A percentile compares a stretch with the other conserved stretches of the same genome.
phyloP scores from a whole-genome alignment of 768 basidiomycete species.

The Mrakia gelida region DNA sequence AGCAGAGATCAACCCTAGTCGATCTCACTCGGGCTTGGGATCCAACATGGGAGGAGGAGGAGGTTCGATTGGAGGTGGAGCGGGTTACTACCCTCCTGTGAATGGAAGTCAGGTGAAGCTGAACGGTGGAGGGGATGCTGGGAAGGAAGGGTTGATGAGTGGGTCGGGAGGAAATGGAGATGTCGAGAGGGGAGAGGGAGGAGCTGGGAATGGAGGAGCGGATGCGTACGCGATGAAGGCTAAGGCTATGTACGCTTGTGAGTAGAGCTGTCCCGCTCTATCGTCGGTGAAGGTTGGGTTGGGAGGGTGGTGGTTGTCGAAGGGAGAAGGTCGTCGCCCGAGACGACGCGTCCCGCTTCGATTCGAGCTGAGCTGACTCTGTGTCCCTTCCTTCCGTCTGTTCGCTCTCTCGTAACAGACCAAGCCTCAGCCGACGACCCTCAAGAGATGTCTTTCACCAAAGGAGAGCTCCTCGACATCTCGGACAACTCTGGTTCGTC shows the following conservation, averaged over 20 bases:
- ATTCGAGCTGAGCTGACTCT: not conserved
- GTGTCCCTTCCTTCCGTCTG: conserved; percentile 18
- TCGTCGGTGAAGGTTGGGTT: not conserved
- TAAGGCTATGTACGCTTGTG: conserved; percentile 85
- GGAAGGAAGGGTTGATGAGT: conserved; percentile 14
- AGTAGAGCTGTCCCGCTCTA: conserved; percentile 40
- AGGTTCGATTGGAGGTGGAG: conserved; percentile 22
- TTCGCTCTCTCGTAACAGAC: conserved; percentile 54
- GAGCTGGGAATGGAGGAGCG: conserved; percentile 15
- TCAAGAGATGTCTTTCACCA: conserved; percentile 88
- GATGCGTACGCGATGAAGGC: conserved; percentile 62
- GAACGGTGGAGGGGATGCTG: conserved; percentile 50
- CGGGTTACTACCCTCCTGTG: conserved; percentile 13
- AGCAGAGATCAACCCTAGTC: conserved; percentile 23
- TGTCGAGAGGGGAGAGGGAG: conserved; percentile 29
- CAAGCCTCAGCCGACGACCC: conserved; percentile 90
- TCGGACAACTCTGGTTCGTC: conserved; percentile 65
- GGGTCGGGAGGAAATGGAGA: conserved; percentile 11
- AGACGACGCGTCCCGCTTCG: not conserved
- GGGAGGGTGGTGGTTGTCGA: not conserved
- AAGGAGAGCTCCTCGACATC: conserved; percentile 88
- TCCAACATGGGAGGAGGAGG: conserved; percentile 17
- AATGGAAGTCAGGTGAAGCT: conserved; percentile 42
- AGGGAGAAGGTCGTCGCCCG: not conserved
- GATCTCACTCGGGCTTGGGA: conserved; percentile 15